Evolutionary conservation across 306 rosid genomes (phyloP).

Genomic region (Rosa persica): DNA sequence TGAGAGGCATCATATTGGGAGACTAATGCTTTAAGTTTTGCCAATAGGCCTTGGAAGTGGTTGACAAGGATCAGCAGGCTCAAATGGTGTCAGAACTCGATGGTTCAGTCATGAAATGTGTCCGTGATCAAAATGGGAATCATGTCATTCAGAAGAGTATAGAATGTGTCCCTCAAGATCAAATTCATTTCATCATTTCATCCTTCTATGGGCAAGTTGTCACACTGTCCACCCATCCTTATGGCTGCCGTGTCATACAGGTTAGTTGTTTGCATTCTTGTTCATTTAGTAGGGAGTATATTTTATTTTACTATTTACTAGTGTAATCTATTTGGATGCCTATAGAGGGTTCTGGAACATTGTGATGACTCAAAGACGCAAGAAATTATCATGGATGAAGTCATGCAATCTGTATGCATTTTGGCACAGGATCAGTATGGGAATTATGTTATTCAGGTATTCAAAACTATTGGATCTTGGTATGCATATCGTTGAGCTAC

Average conservation of each 20-base stretch:
- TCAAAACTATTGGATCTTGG: background rate
- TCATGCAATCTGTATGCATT: slow-evolving; percentile 84
- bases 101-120: slow-evolving; percentile 87
- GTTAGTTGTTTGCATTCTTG: slow-evolving; percentile 38
- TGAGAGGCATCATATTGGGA: background rate
- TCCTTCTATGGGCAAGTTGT: slow-evolving; percentile 94
- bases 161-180: slow-evolving; percentile 89
- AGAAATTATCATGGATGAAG: slow-evolving; percentile 86
- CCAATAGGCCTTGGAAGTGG: slow-evolving; percentile 87
- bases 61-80: slow-evolving; percentile 71
- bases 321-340: slow-evolving; percentile 37
- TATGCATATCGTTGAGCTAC: background rate
- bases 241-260: slow-evolving; percentile 98
- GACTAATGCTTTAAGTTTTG: slow-evolving; percentile 19
- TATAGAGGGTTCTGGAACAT: slow-evolving; percentile 94
- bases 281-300: slow-evolving; percentile 2
- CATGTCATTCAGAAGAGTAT: slow-evolving; percentile 94
- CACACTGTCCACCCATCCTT: slow-evolving; percentile 91
- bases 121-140: slow-evolving; percentile 95
- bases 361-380: slow-evolving; percentile 75
- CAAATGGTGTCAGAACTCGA: slow-evolving; percentile 90
- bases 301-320: slow-evolving; percentile 16
- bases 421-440: slow-evolving; percentile 98
- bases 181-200: slow-evolving; percentile 80
- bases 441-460: slow-evolving; percentile 96